These are phyloP conservation scores for Hypericum androsaemum DNA, from an alignment of 345 rosid genomes.

Conservation along the genomic window DNA sequence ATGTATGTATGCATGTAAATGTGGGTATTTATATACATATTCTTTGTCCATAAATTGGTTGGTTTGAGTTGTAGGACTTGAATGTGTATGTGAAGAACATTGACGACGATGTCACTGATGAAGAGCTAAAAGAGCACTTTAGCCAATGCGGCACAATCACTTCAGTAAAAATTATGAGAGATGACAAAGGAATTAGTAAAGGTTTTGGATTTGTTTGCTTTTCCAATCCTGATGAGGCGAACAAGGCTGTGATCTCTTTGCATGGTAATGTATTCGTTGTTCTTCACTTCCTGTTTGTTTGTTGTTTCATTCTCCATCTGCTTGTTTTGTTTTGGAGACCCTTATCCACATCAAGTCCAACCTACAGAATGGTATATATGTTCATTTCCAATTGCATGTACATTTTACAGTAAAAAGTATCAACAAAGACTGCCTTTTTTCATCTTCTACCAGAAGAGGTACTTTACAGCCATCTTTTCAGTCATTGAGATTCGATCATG, in stretches of 20 bases:
- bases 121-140: slow-evolving; percentile 48
- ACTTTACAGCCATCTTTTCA: too few species aligned
- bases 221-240: slow-evolving; percentile 57
- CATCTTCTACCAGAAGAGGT: too few species aligned
- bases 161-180: slow-evolving; percentile 57
- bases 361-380: too few species aligned
- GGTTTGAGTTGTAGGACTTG: slow-evolving; percentile 34
- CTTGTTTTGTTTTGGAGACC: too few species aligned
- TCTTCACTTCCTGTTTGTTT: not conserved
- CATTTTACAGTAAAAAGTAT: too few species aligned
- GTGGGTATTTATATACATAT: too few species aligned
- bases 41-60: not conserved
- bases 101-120: slow-evolving; percentile 49
- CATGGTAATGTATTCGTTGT: slow-evolving; percentile 33
- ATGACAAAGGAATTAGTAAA: slow-evolving; percentile 54
- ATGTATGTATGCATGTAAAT: too few species aligned
- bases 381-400: too few species aligned
- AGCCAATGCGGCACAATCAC: slow-evolving; percentile 57
- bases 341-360: too few species aligned
- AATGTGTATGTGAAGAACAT: slow-evolving; percentile 68
- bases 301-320: too few species aligned
- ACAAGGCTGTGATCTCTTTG: slow-evolving; percentile 39
- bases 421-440: too few species aligned
- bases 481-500: too few species aligned
- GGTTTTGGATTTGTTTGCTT: slow-evolving; percentile 80